phyloP scores from a whole-genome alignment of 2,329 filamentous ascomycete genomes.

The Sporothrix brunneoviolacea region DNA sequence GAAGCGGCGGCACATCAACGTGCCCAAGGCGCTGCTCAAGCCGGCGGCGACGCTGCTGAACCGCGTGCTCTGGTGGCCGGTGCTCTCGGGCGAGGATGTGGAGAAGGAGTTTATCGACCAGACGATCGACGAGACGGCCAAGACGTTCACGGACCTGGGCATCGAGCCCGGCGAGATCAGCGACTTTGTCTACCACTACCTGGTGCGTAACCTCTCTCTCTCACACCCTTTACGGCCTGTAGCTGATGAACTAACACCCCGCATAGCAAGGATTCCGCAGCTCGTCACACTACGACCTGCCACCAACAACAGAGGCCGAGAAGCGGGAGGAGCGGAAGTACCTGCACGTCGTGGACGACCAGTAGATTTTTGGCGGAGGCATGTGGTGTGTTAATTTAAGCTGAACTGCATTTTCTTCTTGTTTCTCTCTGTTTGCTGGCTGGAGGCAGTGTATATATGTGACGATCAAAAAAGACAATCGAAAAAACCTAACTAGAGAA shows the following conservation, averaged over 20 bases:
- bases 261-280: conserved; percentile 81
- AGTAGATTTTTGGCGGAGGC: conserved; percentile 41
- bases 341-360: conserved; percentile 83
- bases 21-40: conserved; percentile 76
- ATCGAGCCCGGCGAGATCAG: conserved; percentile 84
- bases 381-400: background rate
- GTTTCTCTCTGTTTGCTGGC: background rate
- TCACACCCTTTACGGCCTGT: background rate
- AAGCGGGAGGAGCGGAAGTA: conserved; percentile 95
- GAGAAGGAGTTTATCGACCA: conserved; percentile 93
- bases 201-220: conserved; percentile 57
- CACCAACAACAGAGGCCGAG: conserved; percentile 90
- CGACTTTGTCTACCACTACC: conserved; percentile 85
- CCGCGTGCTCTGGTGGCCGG: conserved; percentile 81
- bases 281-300: conserved; percentile 83
- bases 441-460: background rate
- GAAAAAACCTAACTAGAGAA: background rate
- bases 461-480: background rate
- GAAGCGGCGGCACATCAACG: conserved; percentile 80
- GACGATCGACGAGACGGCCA: conserved; percentile 79
- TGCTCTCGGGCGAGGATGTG: conserved; percentile 74
- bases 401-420: background rate
- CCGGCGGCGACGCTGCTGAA: conserved; percentile 70
- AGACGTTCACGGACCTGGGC: conserved; percentile 90
- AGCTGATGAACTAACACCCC: conserved; percentile 25